These are phyloP conservation scores for Ilex paraguariensis DNA, from an alignment of 305 asterid genomes.

Conservation along the genomic window DNA sequence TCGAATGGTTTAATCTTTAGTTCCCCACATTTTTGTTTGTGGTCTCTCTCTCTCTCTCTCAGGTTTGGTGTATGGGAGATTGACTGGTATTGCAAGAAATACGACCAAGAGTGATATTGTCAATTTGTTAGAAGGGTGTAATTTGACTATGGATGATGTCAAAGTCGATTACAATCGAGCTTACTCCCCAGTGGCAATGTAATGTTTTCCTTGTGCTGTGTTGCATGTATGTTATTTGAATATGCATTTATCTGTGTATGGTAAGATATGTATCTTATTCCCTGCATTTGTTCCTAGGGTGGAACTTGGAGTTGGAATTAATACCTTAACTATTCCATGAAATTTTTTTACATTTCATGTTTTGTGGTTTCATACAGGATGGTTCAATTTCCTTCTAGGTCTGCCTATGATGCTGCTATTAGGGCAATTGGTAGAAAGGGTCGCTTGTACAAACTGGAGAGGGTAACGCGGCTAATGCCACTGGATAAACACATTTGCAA, in stretches of 20 bases:
- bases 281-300: background rate
- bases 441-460: conserved; percentile 39
- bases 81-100: conserved; percentile 40
- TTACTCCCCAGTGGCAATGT: conserved; percentile 48
- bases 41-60: conserved; percentile 16
- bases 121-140: conserved; percentile 42
- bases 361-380: conserved; percentile 40
- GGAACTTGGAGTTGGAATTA: background rate
- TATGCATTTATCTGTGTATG: conserved; percentile 5
- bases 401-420: conserved; percentile 38
- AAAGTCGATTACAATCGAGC: conserved; percentile 52
- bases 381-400: conserved; percentile 50
- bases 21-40: conserved; percentile 3
- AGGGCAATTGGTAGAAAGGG: conserved; percentile 46
- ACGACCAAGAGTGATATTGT: conserved; percentile 56
- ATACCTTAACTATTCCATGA: background rate
- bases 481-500: background rate
- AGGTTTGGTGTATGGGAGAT: conserved; percentile 51
- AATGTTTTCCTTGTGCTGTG: conserved; percentile 21
- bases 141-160: conserved; percentile 48
- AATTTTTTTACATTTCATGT: background rate
- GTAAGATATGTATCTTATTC: conserved; percentile 1
- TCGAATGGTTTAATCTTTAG: background rate
- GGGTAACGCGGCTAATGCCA: conserved; percentile 33
- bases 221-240: conserved; percentile 4